A percentile compares a stretch with the other conserved stretches of the same genome.
phyloP scores from a whole-genome alignment of 768 basidiomycete species.

The Tylopilus subfusipes region DNA sequence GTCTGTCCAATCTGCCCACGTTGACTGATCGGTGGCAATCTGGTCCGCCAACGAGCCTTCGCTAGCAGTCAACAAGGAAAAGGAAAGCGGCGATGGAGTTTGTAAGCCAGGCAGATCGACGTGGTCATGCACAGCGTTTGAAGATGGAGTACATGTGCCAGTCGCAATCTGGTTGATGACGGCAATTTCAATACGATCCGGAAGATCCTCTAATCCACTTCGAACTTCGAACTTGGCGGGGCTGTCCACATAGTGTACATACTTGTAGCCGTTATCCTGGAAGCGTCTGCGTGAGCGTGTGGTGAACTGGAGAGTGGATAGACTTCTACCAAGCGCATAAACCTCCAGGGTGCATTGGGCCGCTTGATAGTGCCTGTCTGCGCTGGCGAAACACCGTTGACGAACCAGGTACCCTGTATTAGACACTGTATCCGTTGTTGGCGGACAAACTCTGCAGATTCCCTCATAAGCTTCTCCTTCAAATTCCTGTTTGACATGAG shows the following conservation, averaged over 20 bases:
- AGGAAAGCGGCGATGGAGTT: constrained; percentile 66
- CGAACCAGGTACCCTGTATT: constrained; percentile 89
- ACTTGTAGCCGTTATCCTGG: constrained; percentile 77
- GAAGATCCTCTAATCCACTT: constrained; percentile 80
- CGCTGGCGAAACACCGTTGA: constrained; percentile 62
- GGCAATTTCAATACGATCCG: constrained; percentile 80
- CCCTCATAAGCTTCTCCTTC: constrained; percentile 80
- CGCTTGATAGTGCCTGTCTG: constrained; percentile 45
- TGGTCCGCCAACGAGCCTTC: constrained; percentile 75
- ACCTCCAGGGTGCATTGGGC: constrained; percentile 73
- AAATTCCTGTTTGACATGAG: constrained; percentile 56
- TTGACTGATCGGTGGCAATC: constrained; percentile 70
- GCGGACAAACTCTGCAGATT: constrained; percentile 86
- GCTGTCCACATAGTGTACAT: constrained; percentile 84
- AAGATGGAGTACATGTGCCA: constrained; percentile 67
- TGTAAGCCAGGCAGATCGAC: constrained; percentile 55
- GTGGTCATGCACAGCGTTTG: constrained; percentile 59
- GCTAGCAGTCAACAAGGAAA: constrained; percentile 67
- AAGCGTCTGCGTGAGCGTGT: constrained; percentile 1
- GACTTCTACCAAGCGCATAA: constrained; percentile 70
- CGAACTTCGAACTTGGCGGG: constrained; percentile 75
- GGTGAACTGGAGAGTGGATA: background rate
- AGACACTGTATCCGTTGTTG: constrained; percentile 87
- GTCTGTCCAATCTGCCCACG: constrained; percentile 95
- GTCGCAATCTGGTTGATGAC: constrained; percentile 77